Evolutionary conservation across 805 yeast genomes (phyloP), one percentile per base, ranked within the genome.

Genomic region (Martiniozyma abietophila): DNA sequence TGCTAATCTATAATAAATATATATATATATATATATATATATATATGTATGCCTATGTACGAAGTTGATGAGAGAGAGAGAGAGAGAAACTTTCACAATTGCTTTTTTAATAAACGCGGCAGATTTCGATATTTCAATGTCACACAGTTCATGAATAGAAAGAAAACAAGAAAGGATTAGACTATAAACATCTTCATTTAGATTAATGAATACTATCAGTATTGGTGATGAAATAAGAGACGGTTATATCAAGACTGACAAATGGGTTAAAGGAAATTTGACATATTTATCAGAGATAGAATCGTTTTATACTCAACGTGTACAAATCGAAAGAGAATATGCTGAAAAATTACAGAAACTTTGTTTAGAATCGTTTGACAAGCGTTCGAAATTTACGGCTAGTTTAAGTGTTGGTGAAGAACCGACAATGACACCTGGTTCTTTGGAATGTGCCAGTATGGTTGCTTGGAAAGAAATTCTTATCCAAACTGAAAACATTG

Each of bases 371-470:
- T 81, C 76, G 42, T 76, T 84, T 46, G 78, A 76, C 39, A 80
- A 74, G 55, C 86, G 88, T 53, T 80, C 94, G 31, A 74, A 74
- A 43, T 57, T 66, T 12, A 65, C 84, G 8, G 72, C 89, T 0
- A 54, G 61, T 10, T 57, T 92, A 19, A 74, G 88, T 28, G 98
- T 92, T 2, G 99, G 99, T 18, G 95, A 84, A 40, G 71, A 72
- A 12, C 98, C 99, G 0, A 70, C 76, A 27, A 71, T 83, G 27
- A 92, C 99, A 0, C 97, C 98, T 0, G 98, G 99, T 0, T 85
- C 96, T 0, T 63, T 89, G 32, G 97, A 92, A 52, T 70, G 82
- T 43, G 95, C 96, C 0, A 67, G 82, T 11, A 60, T 88, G 42
- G 94, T 83, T 9, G 73, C 94, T 2, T 89, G 98, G 98, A 84